These are phyloP conservation scores for Copromyces sp. DNA, from an alignment of 495 filamentous ascomycete genomes.

Conservation along the genomic window DNA sequence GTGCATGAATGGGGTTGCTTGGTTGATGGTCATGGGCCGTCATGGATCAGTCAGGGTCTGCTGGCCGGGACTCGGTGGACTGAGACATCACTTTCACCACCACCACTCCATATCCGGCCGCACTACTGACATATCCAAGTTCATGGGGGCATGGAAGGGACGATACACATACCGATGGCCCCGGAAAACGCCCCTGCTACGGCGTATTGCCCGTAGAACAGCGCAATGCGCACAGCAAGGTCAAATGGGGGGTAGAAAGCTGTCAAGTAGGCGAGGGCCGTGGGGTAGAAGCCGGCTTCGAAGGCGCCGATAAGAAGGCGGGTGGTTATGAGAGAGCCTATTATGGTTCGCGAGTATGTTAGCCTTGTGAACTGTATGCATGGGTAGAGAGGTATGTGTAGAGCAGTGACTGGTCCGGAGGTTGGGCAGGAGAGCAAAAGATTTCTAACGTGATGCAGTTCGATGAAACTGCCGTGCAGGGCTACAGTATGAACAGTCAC, in stretches of 20 bases:
- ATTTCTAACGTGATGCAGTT: neutral
- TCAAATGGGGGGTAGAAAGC: constrained; percentile 47
- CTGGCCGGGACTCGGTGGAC: neutral
- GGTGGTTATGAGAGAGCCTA: constrained; percentile 8
- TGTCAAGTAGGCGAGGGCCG: constrained; percentile 42
- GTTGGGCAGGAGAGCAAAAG: neutral
- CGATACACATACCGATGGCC: constrained; percentile 27
- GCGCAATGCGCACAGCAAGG: constrained; percentile 39
- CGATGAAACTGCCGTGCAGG: constrained; percentile 12
- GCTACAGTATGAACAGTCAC: neutral
- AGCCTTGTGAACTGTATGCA: neutral
- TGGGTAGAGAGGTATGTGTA: neutral
- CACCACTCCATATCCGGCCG: neutral
- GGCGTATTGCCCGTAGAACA: constrained; percentile 49
- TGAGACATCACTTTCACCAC: neutral
- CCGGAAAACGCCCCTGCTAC: constrained; percentile 43
- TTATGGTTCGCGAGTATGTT: neutral
- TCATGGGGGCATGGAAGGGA: constrained; percentile 1
- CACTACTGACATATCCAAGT: neutral
- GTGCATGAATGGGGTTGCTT: neutral
- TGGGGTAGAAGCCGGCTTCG: constrained; percentile 45
- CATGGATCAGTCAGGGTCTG: neutral
- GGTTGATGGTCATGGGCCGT: neutral
- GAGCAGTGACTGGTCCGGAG: neutral
- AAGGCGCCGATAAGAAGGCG: constrained; percentile 15